Evolutionary conservation across 2,329 filamentous ascomycete species (phyloP), one percentile per base, ranked within the genome.

Genomic region (Escovopsis weberi): DNA sequence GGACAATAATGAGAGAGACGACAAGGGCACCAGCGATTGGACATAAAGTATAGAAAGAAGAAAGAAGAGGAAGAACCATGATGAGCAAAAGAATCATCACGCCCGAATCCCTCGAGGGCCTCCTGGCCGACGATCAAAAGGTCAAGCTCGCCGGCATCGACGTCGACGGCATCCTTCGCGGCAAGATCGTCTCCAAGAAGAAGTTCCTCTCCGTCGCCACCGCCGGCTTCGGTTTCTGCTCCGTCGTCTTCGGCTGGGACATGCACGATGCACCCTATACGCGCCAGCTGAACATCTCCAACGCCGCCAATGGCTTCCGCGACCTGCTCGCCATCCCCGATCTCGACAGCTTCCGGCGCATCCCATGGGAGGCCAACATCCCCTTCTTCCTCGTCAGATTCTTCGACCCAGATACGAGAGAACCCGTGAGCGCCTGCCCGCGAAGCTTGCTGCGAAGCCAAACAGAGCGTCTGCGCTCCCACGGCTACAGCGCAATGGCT

Each of bases 221-320:
- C 36, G 73, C 78, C 37, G 88, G 87, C 41, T 94, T 94, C 53
- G 88, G 87, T 42, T 94, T 94, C 69, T 94, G 88, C 68, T 91
- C 84, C 18, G 86, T 94, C 51, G 78, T 94, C 50, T 94, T 94
- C 55, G 87, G 88, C 59, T 94, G 88, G 88, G 87, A 95, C 63
- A 94, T 94, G 85, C 87, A 95, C 62, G 88, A 95, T 57, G 72
- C 78, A 66, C 93, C 85, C 10, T 95, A 94, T 61, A 80, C 85
- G 59, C 78, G 74, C 53, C 87, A 94, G 64, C 74, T 94, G 49
- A 75, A 75, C 55, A 82, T 94, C 60, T 91, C 85, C 64, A 94
- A 94, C 65, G 83, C 84, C 51, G 80, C 85, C 55, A 94, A 94
- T 59, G 87, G 87, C 37, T 94, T 94, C 62, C 75, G 81, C 50